These are phyloP conservation scores for Cantharellus cinnabarinus DNA, from an alignment of 768 basidiomycete genomes.

Conservation along the genomic window DNA sequence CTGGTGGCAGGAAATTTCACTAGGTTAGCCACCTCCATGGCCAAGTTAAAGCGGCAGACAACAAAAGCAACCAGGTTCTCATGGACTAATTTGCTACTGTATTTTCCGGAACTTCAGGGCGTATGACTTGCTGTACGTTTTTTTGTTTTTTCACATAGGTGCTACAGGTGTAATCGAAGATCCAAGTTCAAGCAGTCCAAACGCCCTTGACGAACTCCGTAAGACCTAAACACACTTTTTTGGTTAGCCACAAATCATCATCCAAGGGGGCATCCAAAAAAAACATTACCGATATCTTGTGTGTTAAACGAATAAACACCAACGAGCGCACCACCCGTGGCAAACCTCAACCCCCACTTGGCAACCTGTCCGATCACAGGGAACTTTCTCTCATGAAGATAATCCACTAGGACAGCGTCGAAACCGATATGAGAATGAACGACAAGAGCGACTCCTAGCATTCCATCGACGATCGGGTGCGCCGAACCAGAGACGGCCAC, in stretches of 20 bases:
- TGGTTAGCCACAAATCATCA: neutral
- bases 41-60: too few relatives aligned
- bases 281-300: constrained; percentile 66
- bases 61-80: too few relatives aligned
- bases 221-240: constrained; percentile 25
- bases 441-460: constrained; percentile 71
- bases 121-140: too few relatives aligned
- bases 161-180: neutral
- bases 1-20: too few relatives aligned
- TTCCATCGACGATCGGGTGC: constrained; percentile 75
- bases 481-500: constrained; percentile 55
- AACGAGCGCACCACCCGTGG: constrained; percentile 64
- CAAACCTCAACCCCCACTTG: constrained; percentile 57
- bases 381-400: constrained; percentile 85
- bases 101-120: too few relatives aligned
- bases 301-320: constrained; percentile 98
- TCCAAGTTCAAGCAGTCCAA: constrained; percentile 44
- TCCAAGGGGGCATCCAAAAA: constrained; percentile 1
- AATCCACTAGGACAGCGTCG: constrained; percentile 62
- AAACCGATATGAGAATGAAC: constrained; percentile 97
- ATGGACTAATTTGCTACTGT: too few relatives aligned
- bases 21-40: too few relatives aligned
- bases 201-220: constrained; percentile 67
- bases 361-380: constrained; percentile 48
- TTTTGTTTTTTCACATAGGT: neutral